A percentile compares a stretch with the other conserved stretches of the same genome.
Evolutionary conservation across 768 basidiomycete species (phyloP).

Genomic region (Tephrocybe sp.): DNA sequence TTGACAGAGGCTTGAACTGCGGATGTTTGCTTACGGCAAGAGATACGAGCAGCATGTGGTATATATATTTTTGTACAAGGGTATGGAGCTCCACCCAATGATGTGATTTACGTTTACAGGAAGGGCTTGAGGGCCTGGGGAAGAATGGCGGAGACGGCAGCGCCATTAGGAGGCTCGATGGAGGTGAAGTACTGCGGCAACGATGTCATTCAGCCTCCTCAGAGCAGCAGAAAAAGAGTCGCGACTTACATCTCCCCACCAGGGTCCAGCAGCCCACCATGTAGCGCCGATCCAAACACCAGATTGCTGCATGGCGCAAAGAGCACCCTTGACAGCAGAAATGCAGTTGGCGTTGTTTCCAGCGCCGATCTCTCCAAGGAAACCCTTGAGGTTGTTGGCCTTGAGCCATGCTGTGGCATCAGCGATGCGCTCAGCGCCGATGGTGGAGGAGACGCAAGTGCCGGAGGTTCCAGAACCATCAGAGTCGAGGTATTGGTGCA

Average conservation of each 20-base stretch:
- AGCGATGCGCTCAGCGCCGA: constrained; percentile 56
- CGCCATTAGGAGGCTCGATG: constrained; percentile 60
- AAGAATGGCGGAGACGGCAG: constrained; percentile 51
- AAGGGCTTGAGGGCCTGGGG: constrained; percentile 58
- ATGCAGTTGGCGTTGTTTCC: constrained; percentile 47
- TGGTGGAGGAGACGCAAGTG: constrained; percentile 57
- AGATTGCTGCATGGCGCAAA: constrained; percentile 59
- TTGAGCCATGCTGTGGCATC: constrained; percentile 61
- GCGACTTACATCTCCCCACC: constrained; percentile 55
- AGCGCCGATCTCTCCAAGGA: constrained; percentile 64
- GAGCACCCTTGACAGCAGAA: constrained; percentile 50
- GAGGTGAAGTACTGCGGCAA: constrained; percentile 52
- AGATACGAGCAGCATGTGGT: background rate
- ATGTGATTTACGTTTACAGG: constrained; percentile 41
- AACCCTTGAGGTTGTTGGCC: constrained; percentile 58
- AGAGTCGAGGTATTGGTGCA: constrained; percentile 72
- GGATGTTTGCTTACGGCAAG: no score
- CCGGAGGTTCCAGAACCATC: constrained; percentile 58
- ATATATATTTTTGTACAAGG: background rate
- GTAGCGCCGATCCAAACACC: constrained; percentile 54
- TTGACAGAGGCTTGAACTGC: no score
- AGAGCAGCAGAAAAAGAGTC: background rate
- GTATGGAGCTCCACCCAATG: background rate
- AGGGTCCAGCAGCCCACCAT: constrained; percentile 67
- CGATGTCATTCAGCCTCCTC: no score